phyloP scores from a whole-genome alignment of 345 rosid species.

The Punica granatum region DNA sequence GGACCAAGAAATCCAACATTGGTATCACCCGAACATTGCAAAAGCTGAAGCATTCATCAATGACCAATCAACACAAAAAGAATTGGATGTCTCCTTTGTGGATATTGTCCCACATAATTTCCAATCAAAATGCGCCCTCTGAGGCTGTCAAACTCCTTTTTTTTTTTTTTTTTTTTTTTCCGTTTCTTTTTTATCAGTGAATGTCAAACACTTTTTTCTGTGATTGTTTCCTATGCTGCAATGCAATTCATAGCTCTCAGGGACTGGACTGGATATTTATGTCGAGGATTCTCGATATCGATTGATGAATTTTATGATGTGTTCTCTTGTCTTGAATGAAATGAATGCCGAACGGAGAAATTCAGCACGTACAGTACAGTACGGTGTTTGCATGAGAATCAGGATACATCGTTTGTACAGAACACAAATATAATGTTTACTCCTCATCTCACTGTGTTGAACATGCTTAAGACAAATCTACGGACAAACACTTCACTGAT shows the following conservation, averaged over 20 bases:
- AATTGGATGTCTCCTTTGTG: constrained; percentile 6
- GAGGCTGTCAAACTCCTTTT: not conserved
- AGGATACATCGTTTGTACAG: too few species aligned
- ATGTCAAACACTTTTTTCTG: not conserved
- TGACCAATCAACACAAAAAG: not conserved
- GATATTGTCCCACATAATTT: not conserved
- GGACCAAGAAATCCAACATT: constrained; percentile 5
- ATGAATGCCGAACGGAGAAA: too few species aligned
- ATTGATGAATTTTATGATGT: not conserved
- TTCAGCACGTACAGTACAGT: too few species aligned
- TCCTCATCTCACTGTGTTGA: too few species aligned
- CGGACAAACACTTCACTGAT: too few species aligned
- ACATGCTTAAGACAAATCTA: too few species aligned
- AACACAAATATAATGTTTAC: too few species aligned
- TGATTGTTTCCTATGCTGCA: not conserved
- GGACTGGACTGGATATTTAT: not conserved
- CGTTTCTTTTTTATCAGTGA: too few species aligned
- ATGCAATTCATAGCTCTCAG: not conserved
- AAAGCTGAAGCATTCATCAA: constrained; percentile 9
- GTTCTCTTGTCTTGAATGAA: too few species aligned
- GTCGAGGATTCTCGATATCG: not conserved
- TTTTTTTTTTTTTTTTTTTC: too few species aligned
- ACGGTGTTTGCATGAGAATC: too few species aligned
- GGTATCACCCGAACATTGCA: not conserved
- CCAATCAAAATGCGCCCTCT: not conserved